phyloP scores from a whole-genome alignment of 1,284 basidiomycete species.

The Polyporus tsugae region DNA sequence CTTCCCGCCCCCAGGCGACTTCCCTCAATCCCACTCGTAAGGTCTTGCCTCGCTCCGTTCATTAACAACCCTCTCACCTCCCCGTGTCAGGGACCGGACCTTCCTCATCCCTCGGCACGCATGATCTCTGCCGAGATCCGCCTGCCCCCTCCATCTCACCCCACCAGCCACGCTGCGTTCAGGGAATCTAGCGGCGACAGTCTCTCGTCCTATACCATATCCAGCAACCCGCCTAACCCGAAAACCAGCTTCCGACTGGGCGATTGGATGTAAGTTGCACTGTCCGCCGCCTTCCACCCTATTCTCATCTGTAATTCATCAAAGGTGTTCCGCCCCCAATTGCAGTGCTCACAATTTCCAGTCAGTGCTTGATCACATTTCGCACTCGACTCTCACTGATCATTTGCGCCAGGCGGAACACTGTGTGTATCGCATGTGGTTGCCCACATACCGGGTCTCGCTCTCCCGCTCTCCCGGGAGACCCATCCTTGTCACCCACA shows the following conservation, averaged over 20 bases:
- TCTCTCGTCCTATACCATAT: slow-evolving; percentile 60
- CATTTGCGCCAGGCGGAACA: slow-evolving; percentile 69
- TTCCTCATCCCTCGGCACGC: slow-evolving; percentile 10
- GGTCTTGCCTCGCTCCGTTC: slow-evolving; percentile 2
- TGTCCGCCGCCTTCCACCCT: not conserved
- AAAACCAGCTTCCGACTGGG: slow-evolving; percentile 73
- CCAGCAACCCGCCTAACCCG: slow-evolving; percentile 80
- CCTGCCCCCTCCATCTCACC: slow-evolving; percentile 10
- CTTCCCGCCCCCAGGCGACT: slow-evolving; percentile 17
- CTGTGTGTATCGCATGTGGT: slow-evolving; percentile 77
- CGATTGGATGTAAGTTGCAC: slow-evolving; percentile 78
- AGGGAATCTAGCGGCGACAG: slow-evolving; percentile 6
- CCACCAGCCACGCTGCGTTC: slow-evolving; percentile 8
- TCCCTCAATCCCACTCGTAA: slow-evolving; percentile 15
- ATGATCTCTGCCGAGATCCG: slow-evolving; percentile 20
- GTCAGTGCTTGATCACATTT: slow-evolving; percentile 49
- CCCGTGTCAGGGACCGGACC: slow-evolving; percentile 10
- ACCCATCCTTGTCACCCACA: slow-evolving; percentile 27
- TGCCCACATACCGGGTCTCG: slow-evolving; percentile 54
- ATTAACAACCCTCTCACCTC: not conserved
- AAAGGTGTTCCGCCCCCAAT: slow-evolving; percentile 64
- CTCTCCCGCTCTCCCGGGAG: slow-evolving; percentile 33
- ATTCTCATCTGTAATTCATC: slow-evolving; percentile 13
- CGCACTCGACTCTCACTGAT: slow-evolving; percentile 39
- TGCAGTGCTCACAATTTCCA: slow-evolving; percentile 81